Evolutionary conservation across 768 basidiomycete genomes (phyloP), one percentile per base, ranked within the genome.

Genomic region (Tylopilus vinaceipallidus): DNA sequence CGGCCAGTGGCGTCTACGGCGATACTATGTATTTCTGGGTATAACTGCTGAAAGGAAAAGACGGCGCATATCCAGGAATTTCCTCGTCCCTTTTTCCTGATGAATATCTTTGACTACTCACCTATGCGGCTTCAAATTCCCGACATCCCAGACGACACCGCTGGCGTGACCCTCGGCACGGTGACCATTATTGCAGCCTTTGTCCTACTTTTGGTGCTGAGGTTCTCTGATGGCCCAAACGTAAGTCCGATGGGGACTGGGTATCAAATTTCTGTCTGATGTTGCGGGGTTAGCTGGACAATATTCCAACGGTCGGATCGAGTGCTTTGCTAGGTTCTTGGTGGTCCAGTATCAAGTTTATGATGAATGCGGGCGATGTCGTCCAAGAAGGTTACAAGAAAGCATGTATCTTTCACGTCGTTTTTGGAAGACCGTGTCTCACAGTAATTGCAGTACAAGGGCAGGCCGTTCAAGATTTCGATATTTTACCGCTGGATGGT

Each of bases 401-500:
- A 50, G 70, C 70, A n/a, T 3, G 47, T 52, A 11, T 3, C 2
- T 16, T 32, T n/a, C 3, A 26, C 1, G 7, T 10, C 5, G 1
- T 26, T 13, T 14, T 17, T 3, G 6, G 3, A 8, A 22, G 22
- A 13, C 16, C 36, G 8, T 39, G 0, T 6, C 10, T 24, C 44
- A 26, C 12, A 11, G 32, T 14, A 3, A 39, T 47, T 22, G 17
- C 20, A 72, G 71, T 55, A 68, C 55, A 65, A 65, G 30, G 52
- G 47, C 7, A 45, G 52, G 3, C 46, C 62, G 14, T 74, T 71
- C 57, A 71, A 68, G 40, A 55, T 71, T 11, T 49, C 70, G 0
- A 49, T 42, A 2, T 29, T 64, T n/a, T 41, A 45, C 13, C 55
- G 56, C 35, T 80, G 79, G 78, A 53, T 67, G 2, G 69, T 79